Evolutionary conservation across 805 yeast genomes (phyloP).

Genomic region (Metschnikowia cubensis): DNA sequence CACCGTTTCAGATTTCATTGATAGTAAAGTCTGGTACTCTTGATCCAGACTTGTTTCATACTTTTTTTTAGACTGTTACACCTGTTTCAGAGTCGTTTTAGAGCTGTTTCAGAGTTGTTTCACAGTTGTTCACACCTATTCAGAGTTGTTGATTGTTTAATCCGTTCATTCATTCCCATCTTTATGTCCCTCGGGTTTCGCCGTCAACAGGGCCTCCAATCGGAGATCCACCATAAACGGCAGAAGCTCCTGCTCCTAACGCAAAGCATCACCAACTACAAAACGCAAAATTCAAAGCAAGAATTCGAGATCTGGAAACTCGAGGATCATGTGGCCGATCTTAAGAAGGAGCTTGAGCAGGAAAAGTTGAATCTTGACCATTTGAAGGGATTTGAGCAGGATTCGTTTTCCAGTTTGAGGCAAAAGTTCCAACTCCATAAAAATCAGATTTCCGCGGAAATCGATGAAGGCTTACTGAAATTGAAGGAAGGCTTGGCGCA

Average conservation of each 20-base stretch:
- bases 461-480: conserved; percentile 19
- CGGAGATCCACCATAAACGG: conserved; percentile 8
- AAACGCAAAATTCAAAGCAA: conserved; percentile 35
- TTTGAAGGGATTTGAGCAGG: conserved; percentile 22
- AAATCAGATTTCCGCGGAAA: conserved; percentile 20
- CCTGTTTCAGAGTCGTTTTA: too few relatives aligned
- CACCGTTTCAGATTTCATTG: too few relatives aligned
- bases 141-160: too few relatives aligned
- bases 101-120: too few relatives aligned
- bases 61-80: too few relatives aligned
- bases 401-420: conserved; percentile 15
- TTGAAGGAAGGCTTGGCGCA: conserved; percentile 26
- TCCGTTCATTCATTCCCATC: background rate
- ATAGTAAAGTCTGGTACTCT: too few relatives aligned
- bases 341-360: conserved; percentile 35
- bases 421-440: conserved; percentile 12
- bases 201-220: conserved; percentile 9
- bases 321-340: conserved; percentile 32
- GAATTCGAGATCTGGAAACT: conserved; percentile 34
- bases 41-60: too few relatives aligned
- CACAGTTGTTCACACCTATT: too few relatives aligned
- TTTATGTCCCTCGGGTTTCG: background rate
- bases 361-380: conserved; percentile 32
- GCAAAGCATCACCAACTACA: conserved; percentile 23
- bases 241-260: conserved; percentile 9